Evolutionary conservation across 2,329 filamentous ascomycete species (phyloP), one percentile per base, ranked within the genome.

Genomic region (Epichloe glyceriae): DNA sequence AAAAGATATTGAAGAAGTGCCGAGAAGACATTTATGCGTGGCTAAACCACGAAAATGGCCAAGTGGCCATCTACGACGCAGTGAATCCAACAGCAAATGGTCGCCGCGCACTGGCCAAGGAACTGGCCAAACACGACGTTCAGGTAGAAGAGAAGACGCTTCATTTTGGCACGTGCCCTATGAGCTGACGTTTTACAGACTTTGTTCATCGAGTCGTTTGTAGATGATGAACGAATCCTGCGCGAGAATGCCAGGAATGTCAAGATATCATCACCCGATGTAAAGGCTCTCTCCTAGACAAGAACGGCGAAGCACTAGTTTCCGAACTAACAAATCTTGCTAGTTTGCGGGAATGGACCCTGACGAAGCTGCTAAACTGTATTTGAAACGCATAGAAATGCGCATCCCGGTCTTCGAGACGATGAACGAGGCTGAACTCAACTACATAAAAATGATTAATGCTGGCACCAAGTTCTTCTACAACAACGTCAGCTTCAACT

Each of bases 401-500:
- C 88, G 93, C 58, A 98, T 98, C 53, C 93, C 93, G 19, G 84
- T 91, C 53, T 98, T 95, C 60, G 90, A 98, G 70, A 95, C 88
- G 1, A 97, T 98, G 89, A 79, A 90, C 60, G 93, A 98, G 66
- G 76, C 78, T 33, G 90, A 97, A 57, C 76, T 98, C 55, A 95
- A 97, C 65, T 98, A 91, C 70, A 91, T 98, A 71, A 96, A 95
- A 73, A 96, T 98, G 91, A 95, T 97, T 65, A 98, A 98, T 59
- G 93, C 93, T 7, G 93, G 93, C 43, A 82, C 91, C 62, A 83
- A 88, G 58, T 85, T 98, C 62, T 85, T 91, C 60, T 91, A 97
- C 68, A 98, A 98, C 71, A 96, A 97, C 58, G 87, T 93, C 64
- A 90, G 85, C 62, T 97, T 98, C 67, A 91, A 90, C 60, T 98